A percentile compares a stretch with the other conserved stretches of the same genome.
Evolutionary conservation across 495 filamentous ascomycete genomes (phyloP).

Genomic region (Pseudomonodictys pantanalensis): DNA sequence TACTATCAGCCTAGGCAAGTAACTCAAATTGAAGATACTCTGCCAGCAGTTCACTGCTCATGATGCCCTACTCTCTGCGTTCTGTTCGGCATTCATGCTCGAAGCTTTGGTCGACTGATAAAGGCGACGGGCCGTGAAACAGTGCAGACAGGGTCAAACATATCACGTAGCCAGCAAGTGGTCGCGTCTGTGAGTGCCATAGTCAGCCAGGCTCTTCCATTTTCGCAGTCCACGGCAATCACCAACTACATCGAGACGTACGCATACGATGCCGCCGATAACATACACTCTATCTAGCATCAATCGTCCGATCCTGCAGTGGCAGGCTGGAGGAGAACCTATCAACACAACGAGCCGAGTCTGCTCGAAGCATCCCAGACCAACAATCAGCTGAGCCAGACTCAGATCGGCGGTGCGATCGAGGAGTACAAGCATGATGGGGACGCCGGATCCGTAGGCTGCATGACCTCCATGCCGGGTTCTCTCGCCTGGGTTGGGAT

Average conservation of each 20-base stretch:
- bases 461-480: constrained; percentile 6
- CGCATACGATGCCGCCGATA: neutral
- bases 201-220: too few species aligned
- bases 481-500: neutral
- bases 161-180: too few species aligned
- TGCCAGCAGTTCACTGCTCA: too few species aligned
- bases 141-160: too few species aligned
- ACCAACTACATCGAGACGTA: neutral
- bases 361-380: neutral
- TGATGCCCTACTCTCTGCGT: too few species aligned
- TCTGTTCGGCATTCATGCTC: too few species aligned
- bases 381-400: constrained; percentile 1
- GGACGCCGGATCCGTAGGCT: neutral
- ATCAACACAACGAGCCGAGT: neutral
- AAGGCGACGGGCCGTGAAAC: too few species aligned
- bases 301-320: neutral
- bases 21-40: too few species aligned
- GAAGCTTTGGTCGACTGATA: too few species aligned
- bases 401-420: neutral
- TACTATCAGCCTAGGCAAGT: too few species aligned
- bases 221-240: too few species aligned
- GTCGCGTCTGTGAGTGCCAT: too few species aligned
- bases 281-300: neutral
- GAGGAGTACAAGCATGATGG: neutral
- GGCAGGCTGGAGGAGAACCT: neutral